phyloP scores from a whole-genome alignment of 1,284 basidiomycete species.

The Rhodotorula mucilaginosa region DNA sequence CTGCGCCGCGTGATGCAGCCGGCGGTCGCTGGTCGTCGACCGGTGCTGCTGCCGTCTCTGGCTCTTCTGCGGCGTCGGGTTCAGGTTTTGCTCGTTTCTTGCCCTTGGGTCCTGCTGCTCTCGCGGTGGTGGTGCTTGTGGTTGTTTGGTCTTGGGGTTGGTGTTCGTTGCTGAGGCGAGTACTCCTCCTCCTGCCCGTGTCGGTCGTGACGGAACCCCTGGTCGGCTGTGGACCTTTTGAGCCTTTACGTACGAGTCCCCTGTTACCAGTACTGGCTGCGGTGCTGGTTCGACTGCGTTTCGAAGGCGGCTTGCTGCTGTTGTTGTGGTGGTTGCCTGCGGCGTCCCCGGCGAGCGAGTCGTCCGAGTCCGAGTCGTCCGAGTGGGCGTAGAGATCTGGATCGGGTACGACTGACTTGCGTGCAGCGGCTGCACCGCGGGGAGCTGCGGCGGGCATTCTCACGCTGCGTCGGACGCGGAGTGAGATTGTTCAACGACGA shows the following conservation, averaged over 20 bases:
- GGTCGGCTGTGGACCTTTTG: constrained; percentile 5
- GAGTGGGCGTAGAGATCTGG: constrained; percentile 29
- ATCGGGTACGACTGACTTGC: constrained; percentile 33
- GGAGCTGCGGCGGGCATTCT: constrained; percentile 31
- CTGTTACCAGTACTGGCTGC: not conserved
- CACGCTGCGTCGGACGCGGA: no score
- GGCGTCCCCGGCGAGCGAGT: not conserved
- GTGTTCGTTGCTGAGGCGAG: constrained; percentile 13
- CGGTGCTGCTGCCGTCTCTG: not conserved
- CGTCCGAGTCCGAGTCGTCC: constrained; percentile 17
- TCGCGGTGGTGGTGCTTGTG: not conserved
- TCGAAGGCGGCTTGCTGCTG: not conserved
- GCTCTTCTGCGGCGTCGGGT: not conserved
- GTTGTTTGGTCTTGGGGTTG: not conserved
- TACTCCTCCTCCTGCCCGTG: constrained; percentile 9
- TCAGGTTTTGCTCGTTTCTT: not conserved
- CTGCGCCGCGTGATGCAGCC: not conserved
- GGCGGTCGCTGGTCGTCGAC: not conserved
- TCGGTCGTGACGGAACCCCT: constrained; percentile 2
- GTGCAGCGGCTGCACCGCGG: constrained; percentile 11
- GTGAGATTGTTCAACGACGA: not conserved
- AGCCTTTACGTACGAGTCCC: not conserved
- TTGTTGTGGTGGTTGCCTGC: not conserved
- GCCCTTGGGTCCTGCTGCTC: not conserved
- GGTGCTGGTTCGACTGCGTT: constrained; percentile 2